Conservation (phyloP, 495 filamentous ascomycete genomes). For the Astrocystis sublimbata region DNA sequence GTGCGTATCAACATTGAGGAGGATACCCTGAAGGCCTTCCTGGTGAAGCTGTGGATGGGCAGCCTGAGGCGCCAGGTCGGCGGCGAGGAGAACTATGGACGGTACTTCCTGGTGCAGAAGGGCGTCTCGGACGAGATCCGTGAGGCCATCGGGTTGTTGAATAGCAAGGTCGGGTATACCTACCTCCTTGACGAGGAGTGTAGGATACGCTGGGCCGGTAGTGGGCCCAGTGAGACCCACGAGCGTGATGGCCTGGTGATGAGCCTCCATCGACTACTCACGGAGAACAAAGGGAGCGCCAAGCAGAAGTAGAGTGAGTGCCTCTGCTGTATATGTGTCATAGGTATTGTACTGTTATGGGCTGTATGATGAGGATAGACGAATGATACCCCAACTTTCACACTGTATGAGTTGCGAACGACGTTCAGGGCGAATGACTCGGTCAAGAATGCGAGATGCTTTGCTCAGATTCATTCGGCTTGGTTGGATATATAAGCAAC, state of each 20-base stretch:
- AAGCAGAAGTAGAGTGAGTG: constrained; percentile 1
- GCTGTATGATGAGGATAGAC: constrained; percentile 3
- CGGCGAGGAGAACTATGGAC: constrained; percentile 60
- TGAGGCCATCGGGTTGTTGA: constrained; percentile 77
- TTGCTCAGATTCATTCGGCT: background rate
- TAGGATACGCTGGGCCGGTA: constrained; percentile 92
- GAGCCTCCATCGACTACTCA: constrained; percentile 61
- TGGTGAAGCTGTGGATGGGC: constrained; percentile 70
- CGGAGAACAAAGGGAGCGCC: background rate
- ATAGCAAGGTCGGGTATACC: constrained; percentile 89
- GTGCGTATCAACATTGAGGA: constrained; percentile 88
- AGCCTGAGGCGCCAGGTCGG: constrained; percentile 58
- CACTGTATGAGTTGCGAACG: too few species aligned
- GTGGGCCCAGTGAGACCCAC: constrained; percentile 66
- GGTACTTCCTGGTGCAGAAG: constrained; percentile 81
- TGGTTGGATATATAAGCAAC: background rate
- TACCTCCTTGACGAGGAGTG: constrained; percentile 87
- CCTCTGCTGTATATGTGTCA: background rate
- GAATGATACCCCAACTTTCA: constrained; percentile 12
- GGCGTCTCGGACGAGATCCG: constrained; percentile 74
- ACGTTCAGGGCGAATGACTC: too few species aligned
- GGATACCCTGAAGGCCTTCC: constrained; percentile 69
- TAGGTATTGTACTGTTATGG: background rate
- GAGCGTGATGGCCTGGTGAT: constrained; percentile 73
- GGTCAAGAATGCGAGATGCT: background rate